Base-by-base conservation (phyloP, 2,329 filamentous ascomycete genomes). In the Clonostachys rosea region DNA sequence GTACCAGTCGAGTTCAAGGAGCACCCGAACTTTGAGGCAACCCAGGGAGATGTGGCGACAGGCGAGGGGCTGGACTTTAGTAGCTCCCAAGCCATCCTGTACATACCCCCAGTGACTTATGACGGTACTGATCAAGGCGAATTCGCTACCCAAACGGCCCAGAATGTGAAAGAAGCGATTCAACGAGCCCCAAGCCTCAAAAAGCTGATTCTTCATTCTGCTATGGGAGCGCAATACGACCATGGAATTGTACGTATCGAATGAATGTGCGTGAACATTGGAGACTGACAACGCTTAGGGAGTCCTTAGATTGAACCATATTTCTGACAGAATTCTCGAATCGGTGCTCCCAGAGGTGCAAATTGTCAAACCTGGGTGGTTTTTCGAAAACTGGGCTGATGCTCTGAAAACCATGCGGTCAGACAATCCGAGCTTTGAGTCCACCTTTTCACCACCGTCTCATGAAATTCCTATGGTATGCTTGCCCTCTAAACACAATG, bases 401-500 rank as follows among this genome's bases (percentile, higher is more conserved):
- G 47, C 49, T 3, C 48, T 60, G 7, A 47, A 59, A 35, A 52
- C 49, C 0, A 48, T 53, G 8, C 50, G 58, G 13, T 41, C 50
- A 5, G 55, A 63, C 2, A 47, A 50, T 2, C 56, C 56, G 1
- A 46, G 45, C 9, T 47, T 67, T n/a, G 47, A 61, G 39, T 66
- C 61, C 0, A 47, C 49, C 16, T 40, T 64, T 6, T 55, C 58
- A 1, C 62, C 62, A 1, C 45, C 50, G 1, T 51, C 65, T n/a
- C 55, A 61, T 13, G 49, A 59, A n/a, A 54, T 66, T 1, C 63
- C 64, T 5, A 56, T 66, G 58, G 64, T 65, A 54, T n/a, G 44
- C 40, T 12, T 16, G 11, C 5, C 16, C 8, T 17, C 14, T 24
- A 16, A 12, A 34, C 16, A 10, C 2, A 43, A 13, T 41, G 14